Evolutionary conservation across 2,329 filamentous ascomycete species (phyloP), one percentile per base, ranked within the genome.

Genomic region (Bipolaris gigantea): DNA sequence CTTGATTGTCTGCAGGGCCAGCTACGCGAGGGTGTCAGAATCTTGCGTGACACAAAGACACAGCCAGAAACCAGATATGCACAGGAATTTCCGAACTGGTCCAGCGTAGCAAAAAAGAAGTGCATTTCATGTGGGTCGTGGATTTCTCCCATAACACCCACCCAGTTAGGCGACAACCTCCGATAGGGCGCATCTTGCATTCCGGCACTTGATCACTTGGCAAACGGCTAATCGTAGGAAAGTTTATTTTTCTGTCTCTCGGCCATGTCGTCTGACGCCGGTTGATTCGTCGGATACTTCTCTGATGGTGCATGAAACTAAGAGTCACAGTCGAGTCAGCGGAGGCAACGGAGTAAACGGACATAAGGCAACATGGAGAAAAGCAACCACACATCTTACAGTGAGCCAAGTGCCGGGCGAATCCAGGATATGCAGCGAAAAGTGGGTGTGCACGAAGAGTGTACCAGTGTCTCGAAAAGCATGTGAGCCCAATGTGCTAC

Each of bases 291-390:
- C 21, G 32, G 32, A 16, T 9, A n/a, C 16, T 34, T 40, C 36
- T 38, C 32, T 27, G 32, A 48, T 19, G 16, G 23, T 42, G 39
- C 21, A 42, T 23, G 43, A 18, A 23, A 30, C n/a, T 10, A 45
- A 41, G 19, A 34, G 38, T 23, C 32, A 27, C 9, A 33, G 18
- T 41, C 13, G 32, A 30, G 16, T 23, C 21, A 27, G 19, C 34
- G 41, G 35, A 33, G 30, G 23, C 36, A 54, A 30, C 51, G 51
- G 41, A 44, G 51, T 50, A 35, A 54, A 47, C 51, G 51, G 47
- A 50, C 40, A 45, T 54, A 45, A 43, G 21, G n/a, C 15, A 36
- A 40, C 50, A 40, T 38, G 19, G 38, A 45, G 50, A 44, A 43
- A 39, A 34, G 46, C 21, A 47, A 48, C 5, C 18, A 44, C 34